Evolutionary conservation across 768 basidiomycete species (phyloP), one percentile per base, ranked within the genome.

Genomic region (Termitomyces sp.): DNA sequence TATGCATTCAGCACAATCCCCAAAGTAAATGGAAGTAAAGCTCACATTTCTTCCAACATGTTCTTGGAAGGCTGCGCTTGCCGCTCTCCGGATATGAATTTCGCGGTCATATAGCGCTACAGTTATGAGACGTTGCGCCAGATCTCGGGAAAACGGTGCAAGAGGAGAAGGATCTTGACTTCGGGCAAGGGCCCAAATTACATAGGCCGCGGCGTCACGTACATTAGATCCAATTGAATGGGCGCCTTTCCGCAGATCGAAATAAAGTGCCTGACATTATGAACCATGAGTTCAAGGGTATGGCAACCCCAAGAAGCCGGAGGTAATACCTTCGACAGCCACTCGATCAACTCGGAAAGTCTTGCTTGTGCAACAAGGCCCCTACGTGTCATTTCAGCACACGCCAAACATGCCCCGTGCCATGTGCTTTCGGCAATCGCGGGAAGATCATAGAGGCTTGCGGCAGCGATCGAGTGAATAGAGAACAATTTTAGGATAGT

Each of bases 61-160:
- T 72, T 99, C 97, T 70, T 99, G 97, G 67, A 92, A 98, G 12
- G 95, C 92, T 17, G 97, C 97, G 69, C 96, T 98, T 12, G 95
- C 95, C 14, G 97, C 96, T 60, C 97, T 76, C 24, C 97, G 81
- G 53, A 99, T 93, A 58, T 93, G 91, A 28, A 98, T 84, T 69
- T 99, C 97, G 32, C 97, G 82, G 73, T 99, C 97, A 66, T 84
- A 95, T 30, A 93, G 72, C 1, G 96, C 84, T 24, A 92, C 88
- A 22, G 82, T 80, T n/a, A 86, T 83, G 56, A 98, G 78, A 32
- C 74, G 73, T 43, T 76, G 80, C 5, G 95, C 89, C 21, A 98
- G 78, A 45, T 75, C 71, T 3, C 72, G 68, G 5, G 89, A 81
- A 66, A 87, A 81, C 0, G 84, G 85, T 42, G 71, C 68, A 52